phyloP scores from a whole-genome alignment of 1,284 basidiomycete genomes.

The Cryptococcus sp. region DNA sequence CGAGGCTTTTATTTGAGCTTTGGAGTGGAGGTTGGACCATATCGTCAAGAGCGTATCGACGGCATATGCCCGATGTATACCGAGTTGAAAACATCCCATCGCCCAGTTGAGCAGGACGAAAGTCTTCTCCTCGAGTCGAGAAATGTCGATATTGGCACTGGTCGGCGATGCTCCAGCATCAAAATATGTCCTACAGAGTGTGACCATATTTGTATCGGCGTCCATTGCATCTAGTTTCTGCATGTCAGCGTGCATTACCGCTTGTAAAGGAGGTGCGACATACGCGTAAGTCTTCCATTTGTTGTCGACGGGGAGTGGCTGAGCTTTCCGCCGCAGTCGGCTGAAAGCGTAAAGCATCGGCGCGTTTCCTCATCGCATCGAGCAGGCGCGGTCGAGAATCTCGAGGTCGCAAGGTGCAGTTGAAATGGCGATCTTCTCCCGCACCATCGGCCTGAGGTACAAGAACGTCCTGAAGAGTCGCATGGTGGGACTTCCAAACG shows the following conservation, averaged over 20 bases:
- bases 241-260: neutral
- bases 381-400: constrained; percentile 4
- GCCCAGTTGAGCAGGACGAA: constrained; percentile 80
- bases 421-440: neutral
- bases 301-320: constrained; percentile 45
- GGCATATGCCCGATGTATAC: constrained; percentile 75
- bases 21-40: constrained; percentile 55
- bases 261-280: too few relatives aligned
- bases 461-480: neutral
- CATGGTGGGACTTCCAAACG: neutral
- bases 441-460: neutral
- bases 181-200: constrained; percentile 58
- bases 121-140: constrained; percentile 54
- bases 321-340: constrained; percentile 52
- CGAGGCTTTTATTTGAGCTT: constrained; percentile 13
- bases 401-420: neutral
- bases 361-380: constrained; percentile 57
- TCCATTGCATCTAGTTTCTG: constrained; percentile 77
- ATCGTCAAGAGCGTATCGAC: constrained; percentile 67
- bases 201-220: constrained; percentile 59
- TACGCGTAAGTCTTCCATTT: constrained; percentile 71
- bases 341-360: constrained; percentile 69
- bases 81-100: constrained; percentile 74
- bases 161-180: constrained; percentile 34
- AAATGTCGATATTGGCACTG: constrained; percentile 48